Evolutionary conservation across 2,329 filamentous ascomycete species (phyloP).

Genomic region (Trichoderma sp.): DNA sequence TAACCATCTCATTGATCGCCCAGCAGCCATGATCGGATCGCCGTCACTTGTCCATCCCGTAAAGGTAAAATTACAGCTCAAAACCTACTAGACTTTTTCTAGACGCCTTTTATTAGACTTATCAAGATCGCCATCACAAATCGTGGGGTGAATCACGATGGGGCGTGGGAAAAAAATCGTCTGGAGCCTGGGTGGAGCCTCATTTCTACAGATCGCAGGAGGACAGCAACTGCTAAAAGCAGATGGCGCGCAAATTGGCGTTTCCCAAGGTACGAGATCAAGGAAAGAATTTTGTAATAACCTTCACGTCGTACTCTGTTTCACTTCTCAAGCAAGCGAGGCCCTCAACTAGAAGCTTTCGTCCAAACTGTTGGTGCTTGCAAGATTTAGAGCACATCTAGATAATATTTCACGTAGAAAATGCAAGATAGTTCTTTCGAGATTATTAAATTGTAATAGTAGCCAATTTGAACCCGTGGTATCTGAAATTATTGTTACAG

Average conservation of each 20-base stretch:
- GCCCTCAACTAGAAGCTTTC: neutral
- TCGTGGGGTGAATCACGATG: slow-evolving; percentile 12
- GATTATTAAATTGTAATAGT: neutral
- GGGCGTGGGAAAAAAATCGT: neutral
- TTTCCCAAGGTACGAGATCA: neutral
- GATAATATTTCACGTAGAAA: neutral
- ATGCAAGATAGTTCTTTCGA: neutral
- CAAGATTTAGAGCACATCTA: neutral
- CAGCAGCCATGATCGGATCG: slow-evolving; percentile 1
- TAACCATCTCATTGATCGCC: slow-evolving; percentile 6
- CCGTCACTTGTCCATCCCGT: neutral
- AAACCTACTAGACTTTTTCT: neutral
- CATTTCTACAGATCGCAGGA: neutral
- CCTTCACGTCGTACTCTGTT: neutral
- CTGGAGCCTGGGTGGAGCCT: neutral
- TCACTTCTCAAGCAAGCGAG: neutral
- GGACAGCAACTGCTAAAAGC: neutral
- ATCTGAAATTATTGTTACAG: slow-evolving; percentile 20
- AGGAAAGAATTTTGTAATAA: neutral
- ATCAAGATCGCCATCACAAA: neutral
- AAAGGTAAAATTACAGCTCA: neutral
- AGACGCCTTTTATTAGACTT: slow-evolving; percentile 12
- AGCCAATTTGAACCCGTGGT: slow-evolving; percentile 21
- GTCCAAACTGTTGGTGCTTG: neutral
- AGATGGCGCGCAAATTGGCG: neutral